Percentiles rank a stretch among this genome's conserved stretches.
phyloP scores from a whole-genome alignment of 257 asterid species.

The Plantago major region DNA sequence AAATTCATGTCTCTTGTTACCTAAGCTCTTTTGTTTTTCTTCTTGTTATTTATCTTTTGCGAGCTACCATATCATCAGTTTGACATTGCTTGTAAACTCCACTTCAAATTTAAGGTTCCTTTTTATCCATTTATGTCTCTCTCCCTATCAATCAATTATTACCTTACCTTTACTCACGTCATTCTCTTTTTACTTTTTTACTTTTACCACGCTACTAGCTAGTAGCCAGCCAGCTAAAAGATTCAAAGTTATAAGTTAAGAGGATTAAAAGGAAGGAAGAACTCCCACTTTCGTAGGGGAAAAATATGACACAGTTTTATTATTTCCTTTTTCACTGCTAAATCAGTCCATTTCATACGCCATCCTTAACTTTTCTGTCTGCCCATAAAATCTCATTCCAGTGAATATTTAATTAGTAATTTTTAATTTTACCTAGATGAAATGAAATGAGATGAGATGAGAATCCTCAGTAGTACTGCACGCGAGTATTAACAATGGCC shows the following conservation, averaged over 20 bases:
- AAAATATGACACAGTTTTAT: background rate
- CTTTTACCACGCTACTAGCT: no score
- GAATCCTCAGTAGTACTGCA: no score
- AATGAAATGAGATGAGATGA: no score
- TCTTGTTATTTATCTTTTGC: background rate
- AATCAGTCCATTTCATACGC: constrained; percentile 26
- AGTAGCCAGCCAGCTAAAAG: no score
- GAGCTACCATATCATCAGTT: background rate
- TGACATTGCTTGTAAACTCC: constrained; percentile 4
- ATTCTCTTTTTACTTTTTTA: no score
- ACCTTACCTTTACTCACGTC: no score
- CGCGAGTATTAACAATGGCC: no score
- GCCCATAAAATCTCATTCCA: background rate
- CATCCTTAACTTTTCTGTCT: constrained; percentile 13
- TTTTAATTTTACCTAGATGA: no score
- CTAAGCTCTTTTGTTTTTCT: background rate
- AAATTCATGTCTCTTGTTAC: background rate
- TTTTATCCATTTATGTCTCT: background rate
- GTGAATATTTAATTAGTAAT: background rate
- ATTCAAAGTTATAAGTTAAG: no score
- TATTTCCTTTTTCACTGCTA: constrained; percentile 20
- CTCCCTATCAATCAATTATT: background rate
- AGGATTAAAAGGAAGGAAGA: background rate
- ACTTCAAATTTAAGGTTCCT: constrained; percentile 7
- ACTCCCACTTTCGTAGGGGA: constrained; percentile 35